Evolutionary conservation across 2,329 filamentous ascomycete species (phyloP).

Genomic region (Periconia sp.): DNA sequence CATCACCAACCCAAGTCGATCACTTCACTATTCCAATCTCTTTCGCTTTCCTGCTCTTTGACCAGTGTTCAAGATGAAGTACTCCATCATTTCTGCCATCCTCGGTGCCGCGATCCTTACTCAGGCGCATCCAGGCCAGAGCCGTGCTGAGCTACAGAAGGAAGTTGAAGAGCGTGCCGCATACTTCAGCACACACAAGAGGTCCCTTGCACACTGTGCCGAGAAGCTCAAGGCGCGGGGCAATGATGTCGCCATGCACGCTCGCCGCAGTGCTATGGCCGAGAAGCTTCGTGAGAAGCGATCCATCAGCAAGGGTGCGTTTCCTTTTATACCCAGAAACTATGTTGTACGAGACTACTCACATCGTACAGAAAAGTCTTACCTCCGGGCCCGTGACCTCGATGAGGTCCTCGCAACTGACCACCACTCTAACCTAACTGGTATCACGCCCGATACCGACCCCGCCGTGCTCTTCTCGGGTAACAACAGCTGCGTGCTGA

Average conservation of each 20-base stretch:
- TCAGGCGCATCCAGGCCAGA: conserved; percentile 48
- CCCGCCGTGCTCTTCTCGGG: conserved; percentile 34
- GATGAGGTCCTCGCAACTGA: conserved; percentile 33
- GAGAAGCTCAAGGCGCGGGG: conserved; percentile 48
- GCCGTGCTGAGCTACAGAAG: conserved; percentile 35
- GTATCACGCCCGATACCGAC: conserved; percentile 34
- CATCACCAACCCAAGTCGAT: not conserved
- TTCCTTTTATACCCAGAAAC: not conserved
- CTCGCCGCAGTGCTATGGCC: conserved; percentile 50
- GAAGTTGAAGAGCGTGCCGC: conserved; percentile 43
- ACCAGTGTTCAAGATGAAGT: not conserved
- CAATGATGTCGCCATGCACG: conserved; percentile 49
- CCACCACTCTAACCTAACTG: conserved; percentile 37
- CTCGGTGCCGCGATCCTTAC: conserved; percentile 28
- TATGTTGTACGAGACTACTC: too few relatives aligned
- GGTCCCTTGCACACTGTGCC: conserved; percentile 50
- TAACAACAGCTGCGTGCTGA: conserved; percentile 44
- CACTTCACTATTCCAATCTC: not conserved
- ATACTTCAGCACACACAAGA: conserved; percentile 44
- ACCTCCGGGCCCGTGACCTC: conserved; percentile 34
- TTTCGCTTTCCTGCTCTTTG: not conserved
- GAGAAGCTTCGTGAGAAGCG: conserved; percentile 49
- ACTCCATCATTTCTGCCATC: not conserved
- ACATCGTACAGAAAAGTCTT: conserved; percentile 33
- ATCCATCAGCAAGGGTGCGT: conserved; percentile 11